Evolutionary conservation across 2,329 filamentous ascomycete genomes (phyloP).

Genomic region (Cladophialophora carrionii): DNA sequence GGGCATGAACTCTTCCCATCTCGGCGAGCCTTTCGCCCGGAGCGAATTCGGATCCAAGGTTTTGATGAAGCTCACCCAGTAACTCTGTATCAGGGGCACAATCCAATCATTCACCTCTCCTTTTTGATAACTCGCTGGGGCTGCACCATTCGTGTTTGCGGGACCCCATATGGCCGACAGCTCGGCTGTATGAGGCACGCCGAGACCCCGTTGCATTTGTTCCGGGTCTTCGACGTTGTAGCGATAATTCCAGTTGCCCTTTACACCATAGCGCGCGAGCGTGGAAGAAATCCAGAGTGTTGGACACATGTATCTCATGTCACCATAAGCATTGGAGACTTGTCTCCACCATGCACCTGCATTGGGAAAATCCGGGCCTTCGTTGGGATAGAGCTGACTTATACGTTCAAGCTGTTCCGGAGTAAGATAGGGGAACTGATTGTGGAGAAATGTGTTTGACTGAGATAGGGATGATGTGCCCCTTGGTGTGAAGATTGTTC

Average conservation of each 20-base stretch:
- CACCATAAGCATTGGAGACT: conserved; percentile 62
- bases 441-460: conserved; percentile 60
- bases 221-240: conserved; percentile 67
- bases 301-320: conserved; percentile 68
- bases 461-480: conserved; percentile 53
- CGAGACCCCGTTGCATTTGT: conserved; percentile 58
- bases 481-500: conserved; percentile 62
- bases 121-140: conserved; percentile 60
- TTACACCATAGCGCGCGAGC: conserved; percentile 40
- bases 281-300: conserved; percentile 59
- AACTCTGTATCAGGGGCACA: conserved; percentile 66
- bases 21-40: conserved; percentile 18
- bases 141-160: conserved; percentile 53
- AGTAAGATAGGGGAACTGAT: conserved; percentile 62
- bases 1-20: conserved; percentile 29
- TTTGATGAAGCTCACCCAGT: conserved; percentile 75
- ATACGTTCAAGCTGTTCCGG: conserved; percentile 56
- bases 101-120: conserved; percentile 58
- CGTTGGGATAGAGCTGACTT: conserved; percentile 60
- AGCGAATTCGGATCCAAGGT: conserved; percentile 66
- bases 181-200: conserved; percentile 70
- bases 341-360: conserved; percentile 63
- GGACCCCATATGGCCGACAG: conserved; percentile 69
- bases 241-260: conserved; percentile 67
- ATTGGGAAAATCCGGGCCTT: conserved; percentile 52